Evolutionary conservation across 1,139 yeast genomes (phyloP).

Genomic region (Debaryomycetaceae sp.): DNA sequence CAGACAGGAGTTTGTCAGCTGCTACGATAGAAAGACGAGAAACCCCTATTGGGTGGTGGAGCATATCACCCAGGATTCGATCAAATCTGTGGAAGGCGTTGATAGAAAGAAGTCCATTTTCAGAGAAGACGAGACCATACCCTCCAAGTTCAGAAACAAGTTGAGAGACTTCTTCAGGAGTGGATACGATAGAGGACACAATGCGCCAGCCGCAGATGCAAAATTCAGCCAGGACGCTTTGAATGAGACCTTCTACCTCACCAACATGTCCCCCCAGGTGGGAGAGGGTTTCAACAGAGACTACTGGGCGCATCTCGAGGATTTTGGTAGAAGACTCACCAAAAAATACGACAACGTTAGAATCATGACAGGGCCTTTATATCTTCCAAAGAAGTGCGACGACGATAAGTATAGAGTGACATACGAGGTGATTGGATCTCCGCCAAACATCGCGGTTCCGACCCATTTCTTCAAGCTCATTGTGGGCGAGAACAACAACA

Average conservation of each 20-base stretch:
- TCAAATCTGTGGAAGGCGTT: conserved; percentile 47
- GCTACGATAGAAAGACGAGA: conserved; percentile 79
- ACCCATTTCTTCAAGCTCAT: conserved; percentile 92
- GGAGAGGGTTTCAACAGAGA: conserved; percentile 97
- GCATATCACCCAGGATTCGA: conserved; percentile 77
- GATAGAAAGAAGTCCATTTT: conserved; percentile 81
- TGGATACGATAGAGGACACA: conserved; percentile 97
- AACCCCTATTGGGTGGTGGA: conserved; percentile 91
- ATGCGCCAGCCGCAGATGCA: conserved; percentile 98
- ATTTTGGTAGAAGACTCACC: conserved; percentile 77
- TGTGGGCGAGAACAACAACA: conserved; percentile 65
- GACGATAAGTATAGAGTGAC: conserved; percentile 75
- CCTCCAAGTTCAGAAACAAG: conserved; percentile 68
- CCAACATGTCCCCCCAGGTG: conserved; percentile 95
- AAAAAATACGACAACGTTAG: conserved; percentile 67
- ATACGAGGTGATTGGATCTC: conserved; percentile 94
- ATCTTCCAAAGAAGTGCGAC: conserved; percentile 70
- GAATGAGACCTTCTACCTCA: conserved; percentile 87
- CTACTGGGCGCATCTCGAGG: conserved; percentile 95
- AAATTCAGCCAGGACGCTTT: conserved; percentile 85
- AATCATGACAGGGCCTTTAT: conserved; percentile 90
- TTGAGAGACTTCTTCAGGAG: conserved; percentile 87
- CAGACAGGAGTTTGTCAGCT: conserved; percentile 74
- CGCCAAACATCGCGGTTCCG: conserved; percentile 95
- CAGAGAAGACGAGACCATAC: conserved; percentile 84